Evolutionary conservation across 2,329 filamentous ascomycete species (phyloP), one percentile per base, ranked within the genome.

Genomic region (Cordyceps tenuipes): DNA sequence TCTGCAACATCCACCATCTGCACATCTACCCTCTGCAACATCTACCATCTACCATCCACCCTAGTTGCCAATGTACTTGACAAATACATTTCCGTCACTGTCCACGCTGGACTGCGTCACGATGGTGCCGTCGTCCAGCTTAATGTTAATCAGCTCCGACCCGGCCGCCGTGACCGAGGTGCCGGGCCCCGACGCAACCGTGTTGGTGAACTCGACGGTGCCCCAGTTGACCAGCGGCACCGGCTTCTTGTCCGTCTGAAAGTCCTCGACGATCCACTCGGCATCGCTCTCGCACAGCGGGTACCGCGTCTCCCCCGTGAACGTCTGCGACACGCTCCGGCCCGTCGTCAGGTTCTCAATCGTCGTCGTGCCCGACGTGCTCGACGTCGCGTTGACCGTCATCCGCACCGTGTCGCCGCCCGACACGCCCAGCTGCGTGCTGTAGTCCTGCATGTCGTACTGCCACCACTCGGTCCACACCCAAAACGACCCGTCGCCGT

Each of bases 341-440:
- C 81, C 81, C 4, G 75, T 82, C 10, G 74, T 75, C 60, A 73
- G 66, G 67, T 84, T 84, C 62, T 79, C 63, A 19, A 67, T 52
- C 7, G 62, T 60, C 5, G 64, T 62, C 34, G 58, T 62, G 46
- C 65, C 65, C 41, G 51, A 61, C 34, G 58, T 66, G 36, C 59
- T 63, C 43, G 63, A 61, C n/a, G 59, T 64, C 5, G 64, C 64
- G 23, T 64, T 62, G 50, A 66, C 64, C 23, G 59, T 66, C 71
- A 63, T 57, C 29, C 59, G 61, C 50, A 66, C 62, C 50, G 61
- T 48, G 63, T 66, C 65, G n/a, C 65, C 65, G 51, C 63, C 65
- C 34, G 52, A 61, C 48, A 66, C 62, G 48, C 23, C 48, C 46
- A 66, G 63, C 3, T 44, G 9, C 48, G 66, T 64, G 60, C 57